Percentiles rank a stretch among this genome's conserved stretches.
phyloP scores from a whole-genome alignment of 805 yeast genomes.

The Metschnikowia picachoensis region DNA sequence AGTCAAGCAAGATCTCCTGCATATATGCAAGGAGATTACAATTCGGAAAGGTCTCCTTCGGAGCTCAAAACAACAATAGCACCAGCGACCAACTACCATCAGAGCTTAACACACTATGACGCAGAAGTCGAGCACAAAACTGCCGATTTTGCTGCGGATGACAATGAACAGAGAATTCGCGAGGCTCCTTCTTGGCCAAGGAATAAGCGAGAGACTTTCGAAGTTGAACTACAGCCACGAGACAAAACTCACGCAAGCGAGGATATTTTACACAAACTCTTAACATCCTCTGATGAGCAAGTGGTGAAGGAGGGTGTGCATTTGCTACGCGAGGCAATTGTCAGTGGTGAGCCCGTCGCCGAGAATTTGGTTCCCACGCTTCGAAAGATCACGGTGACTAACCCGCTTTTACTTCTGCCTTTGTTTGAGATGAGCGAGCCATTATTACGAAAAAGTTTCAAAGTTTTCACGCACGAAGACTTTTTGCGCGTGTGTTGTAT shows the following conservation, averaged over 20 bases:
- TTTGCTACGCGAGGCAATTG: conserved; percentile 35
- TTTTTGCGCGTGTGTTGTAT: conserved; percentile 31
- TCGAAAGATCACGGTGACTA: conserved; percentile 24
- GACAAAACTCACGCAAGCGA: conserved; percentile 6
- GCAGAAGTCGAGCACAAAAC: no score
- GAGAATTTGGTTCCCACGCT: conserved; percentile 21
- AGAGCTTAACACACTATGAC: no score
- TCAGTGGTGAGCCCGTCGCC: conserved; percentile 33
- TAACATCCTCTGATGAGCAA: conserved; percentile 30
- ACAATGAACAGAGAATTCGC: neutral
- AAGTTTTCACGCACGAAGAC: conserved; percentile 30
- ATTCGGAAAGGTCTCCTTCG: no score
- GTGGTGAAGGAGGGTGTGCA: conserved; percentile 34
- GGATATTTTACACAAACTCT: conserved; percentile 36
- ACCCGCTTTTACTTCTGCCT: conserved; percentile 31
- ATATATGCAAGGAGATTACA: no score
- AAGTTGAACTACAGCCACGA: neutral
- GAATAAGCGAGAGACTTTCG: neutral
- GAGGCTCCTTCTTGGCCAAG: neutral
- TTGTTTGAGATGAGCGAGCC: conserved; percentile 26
- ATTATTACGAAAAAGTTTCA: conserved; percentile 22
- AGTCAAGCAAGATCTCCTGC: no score
- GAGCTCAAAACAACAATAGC: no score
- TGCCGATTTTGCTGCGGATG: no score
- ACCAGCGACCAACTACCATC: no score